These are phyloP conservation scores for Clonostachys rosea DNA, from an alignment of 2,329 filamentous ascomycete genomes.

Conservation along the genomic window DNA sequence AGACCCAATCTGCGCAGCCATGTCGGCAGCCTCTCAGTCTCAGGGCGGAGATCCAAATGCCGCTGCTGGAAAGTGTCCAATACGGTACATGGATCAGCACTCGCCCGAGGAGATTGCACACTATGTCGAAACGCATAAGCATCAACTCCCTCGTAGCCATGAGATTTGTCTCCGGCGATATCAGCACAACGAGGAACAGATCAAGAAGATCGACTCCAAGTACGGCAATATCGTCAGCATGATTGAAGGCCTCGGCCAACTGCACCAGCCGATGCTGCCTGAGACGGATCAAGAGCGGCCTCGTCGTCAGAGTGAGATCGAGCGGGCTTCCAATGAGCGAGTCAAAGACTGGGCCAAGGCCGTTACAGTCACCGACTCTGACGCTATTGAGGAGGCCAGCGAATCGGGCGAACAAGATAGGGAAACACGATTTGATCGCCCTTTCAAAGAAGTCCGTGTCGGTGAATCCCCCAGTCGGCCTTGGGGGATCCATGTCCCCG, in stretches of 20 bases:
- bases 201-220: slow-evolving; percentile 86
- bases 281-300: slow-evolving; percentile 44
- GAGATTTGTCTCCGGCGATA: slow-evolving; percentile 89
- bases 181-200: slow-evolving; percentile 79
- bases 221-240: slow-evolving; percentile 90
- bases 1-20: slow-evolving; percentile 61
- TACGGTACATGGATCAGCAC: slow-evolving; percentile 87
- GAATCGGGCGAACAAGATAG: slow-evolving; percentile 36
- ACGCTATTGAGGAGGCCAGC: slow-evolving; percentile 19
- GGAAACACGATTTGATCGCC: slow-evolving; percentile 74
- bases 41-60: slow-evolving; percentile 43
- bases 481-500: slow-evolving; percentile 84
- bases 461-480: slow-evolving; percentile 90
- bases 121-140: slow-evolving; percentile 93
- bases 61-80: slow-evolving; percentile 71
- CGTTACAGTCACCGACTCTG: slow-evolving; percentile 52
- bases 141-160: slow-evolving; percentile 89
- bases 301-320: slow-evolving; percentile 34
- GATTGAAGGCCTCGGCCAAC: slow-evolving; percentile 84
- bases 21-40: slow-evolving; percentile 43
- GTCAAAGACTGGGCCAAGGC: slow-evolving; percentile 84
- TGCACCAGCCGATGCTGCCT: slow-evolving; percentile 84
- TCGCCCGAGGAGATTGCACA: slow-evolving; percentile 88
- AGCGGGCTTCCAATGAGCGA: slow-evolving; percentile 58
- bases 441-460: slow-evolving; percentile 83